These are phyloP conservation scores for Epichloe elymi DNA, from an alignment of 2,329 filamentous ascomycete genomes.

Conservation along the genomic window DNA sequence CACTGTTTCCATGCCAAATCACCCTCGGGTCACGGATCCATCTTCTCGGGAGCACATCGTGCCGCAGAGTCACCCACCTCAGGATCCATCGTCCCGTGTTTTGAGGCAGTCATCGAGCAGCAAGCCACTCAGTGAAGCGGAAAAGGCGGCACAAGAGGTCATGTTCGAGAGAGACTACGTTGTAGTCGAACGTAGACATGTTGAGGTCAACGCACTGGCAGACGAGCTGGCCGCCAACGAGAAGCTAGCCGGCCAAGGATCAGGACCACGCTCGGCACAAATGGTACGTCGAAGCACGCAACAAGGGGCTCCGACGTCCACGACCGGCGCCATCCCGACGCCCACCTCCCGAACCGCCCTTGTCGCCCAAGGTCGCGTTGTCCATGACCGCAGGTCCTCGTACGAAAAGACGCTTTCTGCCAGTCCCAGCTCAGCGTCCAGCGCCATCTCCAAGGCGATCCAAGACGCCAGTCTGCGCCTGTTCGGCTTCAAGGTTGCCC, in stretches of 20 bases:
- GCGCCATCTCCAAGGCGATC: conserved; percentile 86
- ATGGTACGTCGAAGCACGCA: conserved; percentile 68
- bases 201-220: conserved; percentile 93
- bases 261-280: conserved; percentile 42
- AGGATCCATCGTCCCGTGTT: not conserved
- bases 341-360: conserved; percentile 61
- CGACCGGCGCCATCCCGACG: conserved; percentile 54
- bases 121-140: conserved; percentile 41
- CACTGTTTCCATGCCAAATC: conserved; percentile 34
- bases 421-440: conserved; percentile 60
- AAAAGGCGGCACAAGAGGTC: conserved; percentile 70
- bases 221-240: conserved; percentile 86
- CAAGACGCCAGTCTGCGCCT: conserved; percentile 75
- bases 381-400: conserved; percentile 65
- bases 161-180: conserved; percentile 92
- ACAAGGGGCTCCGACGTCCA: conserved; percentile 56
- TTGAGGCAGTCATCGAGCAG: conserved; percentile 14
- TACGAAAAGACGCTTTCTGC: conserved; percentile 66
- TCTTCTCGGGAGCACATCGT: conserved; percentile 17
- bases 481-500: conserved; percentile 58
- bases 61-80: conserved; percentile 18
- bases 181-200: conserved; percentile 83
- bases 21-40: conserved; percentile 20
- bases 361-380: conserved; percentile 53
- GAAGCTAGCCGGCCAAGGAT: conserved; percentile 38